These are phyloP conservation scores for Chlamydomonas sp. DNA, from an alignment of 139 green algal genomes.

Conservation along the genomic window DNA sequence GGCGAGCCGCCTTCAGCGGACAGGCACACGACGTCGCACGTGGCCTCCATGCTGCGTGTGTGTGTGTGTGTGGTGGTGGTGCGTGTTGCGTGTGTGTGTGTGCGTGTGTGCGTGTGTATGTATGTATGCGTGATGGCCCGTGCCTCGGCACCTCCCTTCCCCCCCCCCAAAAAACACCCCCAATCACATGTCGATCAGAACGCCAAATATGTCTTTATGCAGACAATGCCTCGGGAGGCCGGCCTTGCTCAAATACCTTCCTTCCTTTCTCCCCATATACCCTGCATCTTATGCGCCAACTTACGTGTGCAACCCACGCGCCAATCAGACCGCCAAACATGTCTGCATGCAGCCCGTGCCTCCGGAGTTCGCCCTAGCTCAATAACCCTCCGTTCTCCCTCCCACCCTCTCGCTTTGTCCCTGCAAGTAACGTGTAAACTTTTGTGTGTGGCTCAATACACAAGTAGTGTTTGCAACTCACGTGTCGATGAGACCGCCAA, in stretches of 20 bases:
- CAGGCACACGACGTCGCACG: slow-evolving; percentile 36
- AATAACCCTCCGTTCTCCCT: background rate
- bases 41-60: slow-evolving; percentile 5
- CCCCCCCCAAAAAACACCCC: background rate
- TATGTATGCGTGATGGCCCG: background rate
- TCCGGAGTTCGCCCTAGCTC: background rate
- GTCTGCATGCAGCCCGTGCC: background rate
- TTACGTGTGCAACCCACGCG: slow-evolving; percentile 28
- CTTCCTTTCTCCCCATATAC: background rate
- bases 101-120: background rate
- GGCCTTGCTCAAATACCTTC: background rate
- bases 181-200: background rate
- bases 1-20: slow-evolving; percentile 10
- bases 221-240: background rate
- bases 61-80: no score
- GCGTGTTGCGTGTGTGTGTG: no score
- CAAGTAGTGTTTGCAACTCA: slow-evolving; percentile 13
- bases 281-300: no score
- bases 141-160: background rate
- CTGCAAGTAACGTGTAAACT: no score
- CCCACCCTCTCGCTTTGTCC: background rate
- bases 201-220: background rate
- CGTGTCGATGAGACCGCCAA: slow-evolving; percentile 41
- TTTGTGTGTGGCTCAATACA: no score
- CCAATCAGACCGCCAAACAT: slow-evolving; percentile 10